Conservation (phyloP, 75 land plant species). For the Picea glauca region DNA sequence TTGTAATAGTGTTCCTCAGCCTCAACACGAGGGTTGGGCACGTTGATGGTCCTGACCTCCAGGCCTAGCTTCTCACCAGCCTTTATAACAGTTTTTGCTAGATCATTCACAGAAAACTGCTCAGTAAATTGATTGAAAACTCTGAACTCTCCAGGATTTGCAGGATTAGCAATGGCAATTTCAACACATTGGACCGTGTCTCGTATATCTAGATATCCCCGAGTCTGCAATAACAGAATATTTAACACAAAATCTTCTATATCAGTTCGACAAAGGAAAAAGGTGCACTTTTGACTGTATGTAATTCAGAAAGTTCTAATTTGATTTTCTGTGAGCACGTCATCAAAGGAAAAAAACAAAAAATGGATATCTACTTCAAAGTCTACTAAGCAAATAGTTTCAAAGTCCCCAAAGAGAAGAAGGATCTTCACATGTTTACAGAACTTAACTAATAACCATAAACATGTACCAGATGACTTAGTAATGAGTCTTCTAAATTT, state of each 20-base stretch:
- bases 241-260: neutral
- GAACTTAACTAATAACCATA: neutral
- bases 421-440: neutral
- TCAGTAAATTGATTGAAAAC: slow-evolving; percentile 99
- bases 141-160: slow-evolving; percentile 86
- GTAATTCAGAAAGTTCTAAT: neutral
- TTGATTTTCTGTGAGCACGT: neutral
- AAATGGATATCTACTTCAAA: neutral
- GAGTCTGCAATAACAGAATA: slow-evolving; percentile 49
- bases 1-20: slow-evolving; percentile 99
- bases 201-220: slow-evolving; percentile 95
- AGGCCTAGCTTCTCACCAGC: slow-evolving; percentile 94
- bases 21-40: slow-evolving; percentile 97
- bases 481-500: neutral
- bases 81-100: slow-evolving; percentile 75
- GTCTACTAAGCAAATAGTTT: neutral
- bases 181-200: slow-evolving; percentile 97
- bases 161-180: slow-evolving; percentile 93
- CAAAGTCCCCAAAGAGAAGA: neutral
- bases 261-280: neutral
- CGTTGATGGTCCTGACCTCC: slow-evolving; percentile 67
- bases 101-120: slow-evolving; percentile 97
- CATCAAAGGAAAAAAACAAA: neutral
- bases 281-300: neutral
- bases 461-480: neutral